Evolutionary conservation across 768 basidiomycete species (phyloP).

Genomic region (Mycena maculata): DNA sequence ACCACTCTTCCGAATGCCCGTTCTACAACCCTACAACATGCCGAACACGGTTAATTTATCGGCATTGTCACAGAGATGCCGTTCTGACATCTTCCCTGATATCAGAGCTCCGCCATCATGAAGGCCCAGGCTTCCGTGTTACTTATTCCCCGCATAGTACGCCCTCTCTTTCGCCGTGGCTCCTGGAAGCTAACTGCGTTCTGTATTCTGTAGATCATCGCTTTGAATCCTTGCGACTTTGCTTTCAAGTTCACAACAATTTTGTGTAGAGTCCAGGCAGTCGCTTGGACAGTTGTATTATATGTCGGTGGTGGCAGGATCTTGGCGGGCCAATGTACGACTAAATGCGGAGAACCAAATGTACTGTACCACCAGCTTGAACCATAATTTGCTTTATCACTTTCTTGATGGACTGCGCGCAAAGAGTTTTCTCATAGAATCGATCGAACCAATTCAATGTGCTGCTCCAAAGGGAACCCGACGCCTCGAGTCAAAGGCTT

Average conservation of each 20-base stretch:
- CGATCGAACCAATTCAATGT: no score
- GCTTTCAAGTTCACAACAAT: not conserved
- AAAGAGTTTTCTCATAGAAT: no score
- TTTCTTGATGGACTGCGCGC: no score
- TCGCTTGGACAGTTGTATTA: not conserved
- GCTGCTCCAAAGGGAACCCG: no score
- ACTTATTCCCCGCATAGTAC: no score
- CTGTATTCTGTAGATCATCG: not conserved
- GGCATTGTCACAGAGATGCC: no score
- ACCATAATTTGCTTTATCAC: no score
- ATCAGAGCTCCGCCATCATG: no score
- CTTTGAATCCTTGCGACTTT: not conserved
- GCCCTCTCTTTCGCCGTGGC: not conserved
- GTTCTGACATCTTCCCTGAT: no score
- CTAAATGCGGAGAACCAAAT: not conserved
- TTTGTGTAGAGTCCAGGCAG: not conserved
- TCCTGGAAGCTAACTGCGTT: not conserved
- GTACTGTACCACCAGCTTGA: no score
- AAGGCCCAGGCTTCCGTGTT: no score
- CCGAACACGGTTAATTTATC: not conserved
- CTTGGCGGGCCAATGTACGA: not conserved
- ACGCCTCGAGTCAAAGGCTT: no score
- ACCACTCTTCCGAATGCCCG: constrained; percentile 19
- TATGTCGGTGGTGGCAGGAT: not conserved
- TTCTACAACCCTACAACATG: constrained; percentile 30